A percentile compares a stretch with the other conserved stretches of the same genome.
phyloP scores from a whole-genome alignment of 73 alveolate genomes.

The Paramecium octaurelia region DNA sequence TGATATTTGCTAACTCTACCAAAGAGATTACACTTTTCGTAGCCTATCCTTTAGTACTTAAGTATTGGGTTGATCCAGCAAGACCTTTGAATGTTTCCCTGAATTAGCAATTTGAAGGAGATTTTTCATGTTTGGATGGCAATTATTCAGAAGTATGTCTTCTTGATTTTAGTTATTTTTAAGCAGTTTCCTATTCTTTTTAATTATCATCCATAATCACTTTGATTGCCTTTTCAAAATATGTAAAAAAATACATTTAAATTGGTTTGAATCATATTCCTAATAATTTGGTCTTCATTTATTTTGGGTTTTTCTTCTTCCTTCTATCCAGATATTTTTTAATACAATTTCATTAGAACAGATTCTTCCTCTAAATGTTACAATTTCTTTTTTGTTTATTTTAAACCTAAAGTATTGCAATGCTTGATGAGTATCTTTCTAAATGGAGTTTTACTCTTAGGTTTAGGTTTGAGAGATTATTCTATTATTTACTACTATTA shows the following conservation, averaged over 20 bases:
- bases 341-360: not conserved
- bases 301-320: not conserved
- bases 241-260: not conserved
- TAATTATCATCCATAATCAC: conserved; percentile 27
- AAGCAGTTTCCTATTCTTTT: not conserved
- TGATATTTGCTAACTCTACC: conserved; percentile 22
- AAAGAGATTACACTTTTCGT: not conserved
- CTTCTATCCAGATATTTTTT: not conserved
- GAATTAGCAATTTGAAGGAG: not conserved
- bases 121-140: not conserved
- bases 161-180: not conserved
- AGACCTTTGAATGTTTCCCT: not conserved
- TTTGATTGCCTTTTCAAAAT: conserved; percentile 6
- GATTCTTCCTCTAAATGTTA: not conserved
- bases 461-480: not conserved
- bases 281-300: not conserved
- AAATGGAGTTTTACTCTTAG: not conserved
- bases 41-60: conserved; percentile 21
- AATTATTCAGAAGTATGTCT: not conserved
- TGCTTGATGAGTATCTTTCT: conserved; percentile 6
- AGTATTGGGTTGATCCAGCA: not conserved
- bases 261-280: not conserved
- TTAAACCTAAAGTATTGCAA: conserved; percentile 4
- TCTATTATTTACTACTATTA: not conserved
- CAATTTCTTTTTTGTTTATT: not conserved